phyloP scores from a whole-genome alignment of 352 stramenopile genomes.

The Phytopythium vexans region DNA sequence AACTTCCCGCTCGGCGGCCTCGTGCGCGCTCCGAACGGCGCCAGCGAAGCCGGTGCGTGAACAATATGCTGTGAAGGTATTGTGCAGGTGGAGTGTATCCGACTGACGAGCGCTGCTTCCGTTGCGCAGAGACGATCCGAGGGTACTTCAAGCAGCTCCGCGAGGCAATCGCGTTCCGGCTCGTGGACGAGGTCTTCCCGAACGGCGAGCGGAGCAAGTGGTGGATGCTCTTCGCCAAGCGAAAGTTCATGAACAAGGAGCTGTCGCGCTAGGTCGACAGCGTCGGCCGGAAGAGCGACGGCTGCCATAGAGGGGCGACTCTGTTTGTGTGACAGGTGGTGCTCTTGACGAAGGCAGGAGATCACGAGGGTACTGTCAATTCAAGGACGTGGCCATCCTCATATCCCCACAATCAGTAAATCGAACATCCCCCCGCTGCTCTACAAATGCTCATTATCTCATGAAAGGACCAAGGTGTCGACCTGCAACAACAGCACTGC shows the following conservation, averaged over 20 bases:
- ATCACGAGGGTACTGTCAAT: no score
- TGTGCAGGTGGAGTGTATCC: background rate
- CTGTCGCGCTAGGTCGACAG: constrained; percentile 43
- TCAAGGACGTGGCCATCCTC: no score
- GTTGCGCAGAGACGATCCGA: constrained; percentile 64
- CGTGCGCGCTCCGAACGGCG: constrained; percentile 63
- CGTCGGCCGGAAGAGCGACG: no score
- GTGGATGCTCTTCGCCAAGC: constrained; percentile 93
- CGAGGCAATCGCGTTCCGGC: constrained; percentile 72
- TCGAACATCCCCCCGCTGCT: no score
- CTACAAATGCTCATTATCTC: background rate
- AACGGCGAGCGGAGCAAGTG: constrained; percentile 91
- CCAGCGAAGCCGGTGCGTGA: constrained; percentile 67
- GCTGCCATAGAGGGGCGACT: no score
- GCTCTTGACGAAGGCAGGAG: no score
- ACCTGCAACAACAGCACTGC: no score
- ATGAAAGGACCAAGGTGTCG: background rate
- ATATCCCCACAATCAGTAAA: no score
- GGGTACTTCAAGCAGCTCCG: constrained; percentile 91
- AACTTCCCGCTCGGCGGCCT: constrained; percentile 82
- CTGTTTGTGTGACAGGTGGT: no score
- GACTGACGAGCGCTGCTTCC: constrained; percentile 2
- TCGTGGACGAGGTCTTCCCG: constrained; percentile 82
- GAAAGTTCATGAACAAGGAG: constrained; percentile 95
- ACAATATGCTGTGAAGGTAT: background rate